A percentile compares a stretch with the other conserved stretches of the same genome.
Evolutionary conservation across 83 land plant species (phyloP).

Genomic region (Picea engelmannii): DNA sequence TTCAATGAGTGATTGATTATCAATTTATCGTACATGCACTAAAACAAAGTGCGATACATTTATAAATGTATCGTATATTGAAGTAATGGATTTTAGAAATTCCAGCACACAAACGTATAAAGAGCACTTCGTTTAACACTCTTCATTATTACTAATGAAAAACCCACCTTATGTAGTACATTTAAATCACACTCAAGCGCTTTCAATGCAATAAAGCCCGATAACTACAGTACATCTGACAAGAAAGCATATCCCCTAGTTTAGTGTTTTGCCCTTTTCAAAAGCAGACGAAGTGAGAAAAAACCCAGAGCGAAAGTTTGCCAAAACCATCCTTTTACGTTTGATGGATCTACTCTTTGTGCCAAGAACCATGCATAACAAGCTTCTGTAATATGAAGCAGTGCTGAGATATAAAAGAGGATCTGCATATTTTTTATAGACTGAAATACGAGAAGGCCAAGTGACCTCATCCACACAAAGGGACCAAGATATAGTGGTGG

Average conservation of each 20-base stretch:
- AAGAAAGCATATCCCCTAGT: background rate
- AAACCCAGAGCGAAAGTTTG: constrained; percentile 77
- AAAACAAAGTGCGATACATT: too few species aligned
- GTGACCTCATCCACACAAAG: constrained; percentile 31
- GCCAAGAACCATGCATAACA: constrained; percentile 82
- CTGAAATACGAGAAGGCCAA: constrained; percentile 56
- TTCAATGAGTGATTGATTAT: too few species aligned
- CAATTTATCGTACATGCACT: too few species aligned
- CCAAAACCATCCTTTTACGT: constrained; percentile 85
- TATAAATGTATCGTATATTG: too few species aligned
- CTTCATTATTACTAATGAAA: too few species aligned
- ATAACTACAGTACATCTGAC: too few species aligned
- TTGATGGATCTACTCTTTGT: constrained; percentile 70
- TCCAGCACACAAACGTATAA: too few species aligned
- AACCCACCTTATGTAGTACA: too few species aligned
- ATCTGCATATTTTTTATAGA: constrained; percentile 36
- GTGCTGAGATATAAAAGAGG: constrained; percentile 35
- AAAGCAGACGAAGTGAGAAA: constrained; percentile 62
- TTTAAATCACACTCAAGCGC: too few species aligned
- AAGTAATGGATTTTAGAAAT: too few species aligned
- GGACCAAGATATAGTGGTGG: constrained; percentile 66
- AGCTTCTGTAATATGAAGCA: constrained; percentile 67
- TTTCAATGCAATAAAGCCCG: too few species aligned
- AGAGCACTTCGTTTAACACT: too few species aligned
- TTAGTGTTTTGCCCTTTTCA: constrained; percentile 42